Percentiles rank a stretch among this genome's conserved stretches.
Conservation (phyloP, 2,329 filamentous ascomycete genomes). For the Rhynchosporium graminicola region DNA sequence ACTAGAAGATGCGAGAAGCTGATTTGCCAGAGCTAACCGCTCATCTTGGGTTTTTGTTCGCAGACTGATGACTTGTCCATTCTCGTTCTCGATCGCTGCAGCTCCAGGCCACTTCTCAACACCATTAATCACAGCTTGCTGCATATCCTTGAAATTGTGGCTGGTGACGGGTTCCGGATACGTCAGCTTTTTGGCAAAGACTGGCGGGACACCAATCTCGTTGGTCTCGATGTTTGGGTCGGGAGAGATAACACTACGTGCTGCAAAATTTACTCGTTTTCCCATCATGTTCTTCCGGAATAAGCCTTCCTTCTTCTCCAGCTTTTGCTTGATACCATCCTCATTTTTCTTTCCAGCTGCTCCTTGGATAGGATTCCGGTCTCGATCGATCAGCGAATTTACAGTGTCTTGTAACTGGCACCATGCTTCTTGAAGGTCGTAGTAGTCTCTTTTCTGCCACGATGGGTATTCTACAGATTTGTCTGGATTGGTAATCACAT, state of each 20-base stretch:
- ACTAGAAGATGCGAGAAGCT: conserved; percentile 82
- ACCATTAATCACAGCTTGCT: conserved; percentile 94
- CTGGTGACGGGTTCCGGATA: conserved; percentile 97
- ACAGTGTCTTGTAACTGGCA: conserved; percentile 84
- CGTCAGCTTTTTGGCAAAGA: conserved; percentile 93
- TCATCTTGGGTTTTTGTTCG: conserved; percentile 87
- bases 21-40: conserved; percentile 85
- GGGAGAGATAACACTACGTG: conserved; percentile 95
- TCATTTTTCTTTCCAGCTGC: conserved; percentile 76
- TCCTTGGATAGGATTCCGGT: conserved; percentile 80
- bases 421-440: conserved; percentile 79
- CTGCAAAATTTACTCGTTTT: conserved; percentile 98
- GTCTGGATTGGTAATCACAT: conserved; percentile 54
- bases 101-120: conserved; percentile 93
- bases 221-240: conserved; percentile 99
- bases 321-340: conserved; percentile 94
- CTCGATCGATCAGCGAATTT: conserved; percentile 89
- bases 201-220: conserved; percentile 97
- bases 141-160: conserved; percentile 94
- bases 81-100: conserved; percentile 91
- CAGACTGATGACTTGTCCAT: conserved; percentile 85
- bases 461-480: conserved; percentile 25
- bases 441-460: conserved; percentile 61
- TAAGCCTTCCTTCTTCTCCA: conserved; percentile 98
- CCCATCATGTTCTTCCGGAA: conserved; percentile 99